These are phyloP conservation scores for Irpex sp. DNA, from an alignment of 1,284 basidiomycete species.

Conservation along the genomic window DNA sequence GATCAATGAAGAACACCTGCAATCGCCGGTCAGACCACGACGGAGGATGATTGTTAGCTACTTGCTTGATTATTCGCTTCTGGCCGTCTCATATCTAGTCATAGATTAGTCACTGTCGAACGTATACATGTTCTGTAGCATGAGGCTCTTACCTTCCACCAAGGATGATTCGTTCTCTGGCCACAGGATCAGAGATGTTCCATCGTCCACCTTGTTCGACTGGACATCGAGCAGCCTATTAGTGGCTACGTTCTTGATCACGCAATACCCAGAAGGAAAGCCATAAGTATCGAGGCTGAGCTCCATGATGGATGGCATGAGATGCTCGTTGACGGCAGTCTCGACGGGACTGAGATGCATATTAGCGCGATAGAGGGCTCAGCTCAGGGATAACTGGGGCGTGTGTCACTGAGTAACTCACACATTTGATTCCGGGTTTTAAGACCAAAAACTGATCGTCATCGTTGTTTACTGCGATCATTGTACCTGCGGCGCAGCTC, in stretches of 20 bases:
- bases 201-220: conserved; percentile 56
- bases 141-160: conserved; percentile 54
- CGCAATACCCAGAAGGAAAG: conserved; percentile 75
- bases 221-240: conserved; percentile 62
- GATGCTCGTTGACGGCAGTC: conserved; percentile 17
- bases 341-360: conserved; percentile 21
- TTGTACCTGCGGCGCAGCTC: too few species aligned
- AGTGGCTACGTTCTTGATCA: conserved; percentile 60
- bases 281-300: conserved; percentile 37
- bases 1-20: conserved; percentile 79
- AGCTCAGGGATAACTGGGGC: too few species aligned
- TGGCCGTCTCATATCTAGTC: conserved; percentile 58
- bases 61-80: conserved; percentile 70
- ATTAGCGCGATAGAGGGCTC: neutral
- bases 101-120: neutral
- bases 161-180: conserved; percentile 68
- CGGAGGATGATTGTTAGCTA: neutral
- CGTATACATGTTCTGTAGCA: neutral
- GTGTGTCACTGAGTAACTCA: too few species aligned
- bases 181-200: conserved; percentile 61
- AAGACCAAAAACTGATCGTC: too few species aligned
- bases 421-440: too few species aligned
- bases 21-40: neutral
- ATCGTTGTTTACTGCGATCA: too few species aligned
- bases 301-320: conserved; percentile 15